Percentiles rank a stretch among this genome's conserved stretches.
phyloP scores from a whole-genome alignment of 1,284 basidiomycete species.

The Agaricales sp. region DNA sequence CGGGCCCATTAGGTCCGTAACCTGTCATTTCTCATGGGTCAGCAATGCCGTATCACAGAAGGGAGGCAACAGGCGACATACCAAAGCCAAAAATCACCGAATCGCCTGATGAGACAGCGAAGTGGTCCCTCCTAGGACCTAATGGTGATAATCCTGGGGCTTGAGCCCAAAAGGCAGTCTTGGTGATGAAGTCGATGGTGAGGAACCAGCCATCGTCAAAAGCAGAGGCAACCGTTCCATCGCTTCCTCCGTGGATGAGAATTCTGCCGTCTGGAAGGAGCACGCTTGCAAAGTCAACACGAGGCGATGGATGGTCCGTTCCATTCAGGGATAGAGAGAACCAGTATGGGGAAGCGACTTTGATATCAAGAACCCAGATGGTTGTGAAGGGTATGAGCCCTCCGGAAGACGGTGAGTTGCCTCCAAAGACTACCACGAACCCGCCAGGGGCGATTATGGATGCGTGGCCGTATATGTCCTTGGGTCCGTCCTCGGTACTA shows the following conservation, averaged over 20 bases:
- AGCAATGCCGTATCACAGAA: slow-evolving; percentile 1
- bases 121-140: slow-evolving; percentile 61
- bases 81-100: slow-evolving; percentile 73
- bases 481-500: slow-evolving; percentile 35
- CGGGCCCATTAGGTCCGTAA: slow-evolving; percentile 41
- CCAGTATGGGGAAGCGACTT: slow-evolving; percentile 40
- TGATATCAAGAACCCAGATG: slow-evolving; percentile 60
- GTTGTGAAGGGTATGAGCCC: slow-evolving; percentile 44
- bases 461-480: slow-evolving; percentile 61
- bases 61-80: slow-evolving; percentile 25
- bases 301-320: slow-evolving; percentile 39
- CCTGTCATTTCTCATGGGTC: slow-evolving; percentile 27
- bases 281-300: slow-evolving; percentile 58
- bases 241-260: slow-evolving; percentile 72
- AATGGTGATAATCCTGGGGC: slow-evolving; percentile 42
- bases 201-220: slow-evolving; percentile 71
- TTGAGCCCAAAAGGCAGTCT: slow-evolving; percentile 45
- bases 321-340: slow-evolving; percentile 27
- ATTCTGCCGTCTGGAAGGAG: slow-evolving; percentile 44
- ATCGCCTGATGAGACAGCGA: slow-evolving; percentile 48
- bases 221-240: slow-evolving; percentile 32
- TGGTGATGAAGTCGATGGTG: slow-evolving; percentile 21
- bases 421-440: slow-evolving; percentile 67
- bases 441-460: slow-evolving; percentile 60
- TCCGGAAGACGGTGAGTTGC: slow-evolving; percentile 42